Evolutionary conservation across 2,329 filamentous ascomycete genomes (phyloP).

Genomic region (Colletotrichum sidae): DNA sequence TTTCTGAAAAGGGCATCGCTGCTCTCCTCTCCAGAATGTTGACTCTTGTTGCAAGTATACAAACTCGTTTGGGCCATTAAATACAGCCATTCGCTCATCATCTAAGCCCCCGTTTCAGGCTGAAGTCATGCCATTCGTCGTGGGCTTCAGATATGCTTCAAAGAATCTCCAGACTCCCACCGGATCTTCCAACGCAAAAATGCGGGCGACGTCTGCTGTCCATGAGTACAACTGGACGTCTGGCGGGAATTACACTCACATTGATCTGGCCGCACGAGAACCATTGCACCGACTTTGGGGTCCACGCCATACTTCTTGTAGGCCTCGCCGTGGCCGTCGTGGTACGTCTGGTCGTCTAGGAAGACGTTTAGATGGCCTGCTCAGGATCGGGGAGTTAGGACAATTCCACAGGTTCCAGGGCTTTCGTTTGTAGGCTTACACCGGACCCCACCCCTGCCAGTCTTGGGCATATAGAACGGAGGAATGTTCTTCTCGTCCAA

Average conservation of each 20-base stretch:
- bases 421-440: background rate
- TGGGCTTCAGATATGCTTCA: background rate
- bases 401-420: too few species aligned
- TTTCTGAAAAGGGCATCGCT: too few species aligned
- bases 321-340: slow-evolving; percentile 61
- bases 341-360: slow-evolving; percentile 64
- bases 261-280: slow-evolving; percentile 75
- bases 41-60: too few species aligned
- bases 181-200: background rate
- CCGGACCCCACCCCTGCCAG: slow-evolving; percentile 1
- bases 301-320: slow-evolving; percentile 71
- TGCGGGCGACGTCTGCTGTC: slow-evolving; percentile 1
- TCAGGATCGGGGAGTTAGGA: too few species aligned
- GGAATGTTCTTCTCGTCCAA: slow-evolving; percentile 25
- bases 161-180: background rate
- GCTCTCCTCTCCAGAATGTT: too few species aligned
- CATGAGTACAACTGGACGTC: background rate
- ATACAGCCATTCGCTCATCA: too few species aligned
- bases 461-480: background rate
- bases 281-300: slow-evolving; percentile 63
- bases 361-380: slow-evolving; percentile 58
- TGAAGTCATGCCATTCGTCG: background rate
- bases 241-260: slow-evolving; percentile 60
- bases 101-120: background rate
- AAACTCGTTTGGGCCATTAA: too few species aligned